Evolutionary conservation across 2,329 filamentous ascomycete species (phyloP), one percentile per base, ranked within the genome.

Genomic region (Orbilia ellipsospora): DNA sequence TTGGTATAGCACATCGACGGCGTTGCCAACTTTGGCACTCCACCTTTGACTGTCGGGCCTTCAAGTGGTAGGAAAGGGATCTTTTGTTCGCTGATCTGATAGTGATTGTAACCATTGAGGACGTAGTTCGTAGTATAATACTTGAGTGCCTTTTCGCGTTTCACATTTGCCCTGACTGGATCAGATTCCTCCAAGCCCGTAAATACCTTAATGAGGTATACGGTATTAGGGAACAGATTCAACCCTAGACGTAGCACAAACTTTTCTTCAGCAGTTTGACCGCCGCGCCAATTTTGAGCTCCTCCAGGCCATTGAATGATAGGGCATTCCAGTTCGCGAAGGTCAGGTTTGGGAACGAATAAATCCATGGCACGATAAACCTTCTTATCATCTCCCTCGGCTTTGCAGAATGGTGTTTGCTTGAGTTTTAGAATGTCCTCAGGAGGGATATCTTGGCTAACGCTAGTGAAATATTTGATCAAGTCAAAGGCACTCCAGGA

Each of bases 401-500:
- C 91, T 8, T 93, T 92, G 80, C 94, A 94, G 51, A 98, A 92
- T 10, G 88, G 89, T 0, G 93, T 93, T 57, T 90, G 87, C 67
- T 87, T 90, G 23, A 99, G 86, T 80, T 90, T 92, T 78, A 88
- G 89, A 65, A 97, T 87, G 81, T 99, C 95, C 59, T 90, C 90
- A 8, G 84, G 82, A 0, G 95, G 95, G 73, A 99, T 97, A 79
- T 99, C 95, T 62, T 92, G 88, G 74, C 88, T 89, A 28, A 99
- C 95, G 7, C 94, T 96, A 10, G 94, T 89, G 51, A 99, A 87
- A 79, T 99, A 99, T 79, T 93, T 94, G 82, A 99, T 93, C 26
- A 99, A 85, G 81, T 99, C 94, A 75, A 97, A 89, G 81, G 98
- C 94, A 70, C 93, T 97, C 92, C 92, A 97, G 81, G 90, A 89